Conservation (phyloP, 805 yeast species). For the Hanseniaspora hatyaiensis region DNA sequence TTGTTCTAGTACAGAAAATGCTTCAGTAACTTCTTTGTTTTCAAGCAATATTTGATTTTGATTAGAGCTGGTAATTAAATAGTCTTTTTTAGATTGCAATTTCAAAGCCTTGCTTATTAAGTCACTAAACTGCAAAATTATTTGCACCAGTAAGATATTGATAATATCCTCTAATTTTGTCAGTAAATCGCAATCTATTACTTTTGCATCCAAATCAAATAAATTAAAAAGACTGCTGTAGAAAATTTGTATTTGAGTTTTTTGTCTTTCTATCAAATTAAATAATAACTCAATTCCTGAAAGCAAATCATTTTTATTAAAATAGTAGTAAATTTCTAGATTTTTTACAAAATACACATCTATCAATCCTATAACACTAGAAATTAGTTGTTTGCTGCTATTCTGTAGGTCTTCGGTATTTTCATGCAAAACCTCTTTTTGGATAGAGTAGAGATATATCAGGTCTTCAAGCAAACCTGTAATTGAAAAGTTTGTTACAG, state of each 20-base stretch:
- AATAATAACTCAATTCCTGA: not conserved
- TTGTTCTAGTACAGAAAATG: constrained; percentile 43
- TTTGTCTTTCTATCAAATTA: not conserved
- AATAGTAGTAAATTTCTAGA: constrained; percentile 7
- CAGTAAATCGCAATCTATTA: not conserved
- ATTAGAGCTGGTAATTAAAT: not conserved
- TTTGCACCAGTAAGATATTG: constrained; percentile 3
- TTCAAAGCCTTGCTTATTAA: constrained; percentile 2
- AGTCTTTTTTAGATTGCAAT: constrained; percentile 10
- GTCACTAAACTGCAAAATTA: constrained; percentile 1
- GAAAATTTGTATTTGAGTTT: not conserved
- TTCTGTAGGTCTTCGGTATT: not conserved
- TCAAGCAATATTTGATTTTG: not conserved
- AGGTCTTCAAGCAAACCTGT: not conserved
- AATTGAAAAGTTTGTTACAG: not conserved
- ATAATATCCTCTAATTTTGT: constrained; percentile 6
- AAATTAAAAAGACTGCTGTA: not conserved
- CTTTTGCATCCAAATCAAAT: not conserved
- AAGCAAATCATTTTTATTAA: not conserved
- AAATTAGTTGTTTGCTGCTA: not conserved
- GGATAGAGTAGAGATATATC: not conserved
- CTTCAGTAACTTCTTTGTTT: constrained; percentile 54
- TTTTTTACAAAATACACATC: constrained; percentile 9
- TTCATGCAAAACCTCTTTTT: constrained; percentile 24
- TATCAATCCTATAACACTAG: not conserved